These are phyloP conservation scores for Diospyros lotus DNA, from an alignment of 148 eudicot species.

Conservation along the genomic window DNA sequence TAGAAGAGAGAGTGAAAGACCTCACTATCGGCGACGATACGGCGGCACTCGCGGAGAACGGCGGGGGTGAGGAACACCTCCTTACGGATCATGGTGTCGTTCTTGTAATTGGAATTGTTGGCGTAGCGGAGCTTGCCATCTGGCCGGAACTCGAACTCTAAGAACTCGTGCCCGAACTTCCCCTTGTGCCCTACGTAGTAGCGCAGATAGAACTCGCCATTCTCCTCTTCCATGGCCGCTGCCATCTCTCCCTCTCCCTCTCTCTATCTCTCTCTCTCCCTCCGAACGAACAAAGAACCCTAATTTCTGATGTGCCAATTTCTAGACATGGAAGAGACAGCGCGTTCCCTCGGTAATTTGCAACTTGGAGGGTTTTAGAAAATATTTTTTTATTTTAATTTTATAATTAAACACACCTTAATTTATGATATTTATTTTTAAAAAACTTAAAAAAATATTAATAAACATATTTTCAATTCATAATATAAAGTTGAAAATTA, in stretches of 20 bases:
- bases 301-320: no score
- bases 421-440: no score
- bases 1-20: conserved; percentile 14
- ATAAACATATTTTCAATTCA: no score
- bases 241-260: conserved; percentile 18
- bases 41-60: conserved; percentile 72
- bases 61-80: conserved; percentile 45
- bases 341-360: no score
- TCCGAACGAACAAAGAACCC: no score
- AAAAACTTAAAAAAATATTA: no score
- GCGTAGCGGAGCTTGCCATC: conserved; percentile 39
- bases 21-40: conserved; percentile 83
- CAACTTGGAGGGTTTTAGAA: no score
- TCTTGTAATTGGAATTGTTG: conserved; percentile 88
- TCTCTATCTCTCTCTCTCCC: background rate
- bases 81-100: conserved; percentile 93
- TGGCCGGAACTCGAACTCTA: conserved; percentile 71
- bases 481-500: no score
- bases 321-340: no score
- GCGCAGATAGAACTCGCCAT: conserved; percentile 46
- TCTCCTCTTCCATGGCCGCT: conserved; percentile 18
- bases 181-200: conserved; percentile 67
- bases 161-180: conserved; percentile 57
- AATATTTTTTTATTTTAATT: no score
- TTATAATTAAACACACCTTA: no score